phyloP scores from a whole-genome alignment of 768 basidiomycete species.

The Rhodotorula kratochvilovae region DNA sequence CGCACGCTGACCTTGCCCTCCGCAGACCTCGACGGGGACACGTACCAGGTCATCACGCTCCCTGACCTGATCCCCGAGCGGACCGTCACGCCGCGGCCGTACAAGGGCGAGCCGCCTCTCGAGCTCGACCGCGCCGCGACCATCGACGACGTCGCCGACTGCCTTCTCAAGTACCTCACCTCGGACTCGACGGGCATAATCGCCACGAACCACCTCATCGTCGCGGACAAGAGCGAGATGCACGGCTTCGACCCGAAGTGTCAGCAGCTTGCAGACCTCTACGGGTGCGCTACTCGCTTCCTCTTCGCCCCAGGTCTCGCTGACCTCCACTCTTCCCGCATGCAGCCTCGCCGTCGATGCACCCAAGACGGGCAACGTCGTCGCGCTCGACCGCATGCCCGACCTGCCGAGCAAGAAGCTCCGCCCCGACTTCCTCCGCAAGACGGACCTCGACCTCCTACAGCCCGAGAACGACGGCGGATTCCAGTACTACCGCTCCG shows the following conservation, averaged over 20 bases:
- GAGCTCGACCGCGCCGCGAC: constrained; percentile 1
- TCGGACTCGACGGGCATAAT: constrained; percentile 15
- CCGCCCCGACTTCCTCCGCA: constrained; percentile 40
- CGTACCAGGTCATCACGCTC: constrained; percentile 16
- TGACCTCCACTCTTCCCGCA: no score
- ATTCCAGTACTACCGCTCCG: constrained; percentile 60
- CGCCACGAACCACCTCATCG: constrained; percentile 14
- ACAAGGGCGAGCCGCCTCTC: neutral
- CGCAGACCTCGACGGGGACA: constrained; percentile 24
- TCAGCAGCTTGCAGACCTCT: constrained; percentile 18
- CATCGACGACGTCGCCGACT: constrained; percentile 6
- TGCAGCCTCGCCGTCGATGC: constrained; percentile 17
- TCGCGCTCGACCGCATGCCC: neutral
- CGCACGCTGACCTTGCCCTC: neutral
- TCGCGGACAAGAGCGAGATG: neutral
- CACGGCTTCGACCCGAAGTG: constrained; percentile 1
- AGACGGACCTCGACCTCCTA: constrained; percentile 48
- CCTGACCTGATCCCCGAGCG: constrained; percentile 5
- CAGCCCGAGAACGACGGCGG: neutral
- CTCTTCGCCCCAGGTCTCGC: neutral
- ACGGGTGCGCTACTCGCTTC: neutral
- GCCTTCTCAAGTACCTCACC: neutral
- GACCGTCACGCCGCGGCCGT: neutral
- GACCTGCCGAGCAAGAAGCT: neutral
- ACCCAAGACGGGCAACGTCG: constrained; percentile 21